These are phyloP conservation scores for Pezicula neosporulosa DNA, from an alignment of 2,329 filamentous ascomycete species.

Conservation along the genomic window DNA sequence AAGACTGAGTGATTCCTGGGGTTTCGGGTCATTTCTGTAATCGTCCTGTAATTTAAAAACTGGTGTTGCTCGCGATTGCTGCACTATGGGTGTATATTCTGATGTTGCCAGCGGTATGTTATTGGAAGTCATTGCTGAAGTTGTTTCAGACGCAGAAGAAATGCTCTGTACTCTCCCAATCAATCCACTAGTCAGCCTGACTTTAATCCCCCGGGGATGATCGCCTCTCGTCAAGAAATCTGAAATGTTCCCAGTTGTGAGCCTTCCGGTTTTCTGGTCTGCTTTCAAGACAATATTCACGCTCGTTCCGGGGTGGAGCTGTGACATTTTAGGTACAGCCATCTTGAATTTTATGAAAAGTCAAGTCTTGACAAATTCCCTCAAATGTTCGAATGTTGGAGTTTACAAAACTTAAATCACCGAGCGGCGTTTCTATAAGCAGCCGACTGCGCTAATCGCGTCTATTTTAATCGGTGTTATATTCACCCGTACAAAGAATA, in stretches of 20 bases:
- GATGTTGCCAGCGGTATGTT: too few species aligned
- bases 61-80: too few species aligned
- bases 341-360: background rate
- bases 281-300: conserved; percentile 28
- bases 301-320: conserved; percentile 18
- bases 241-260: conserved; percentile 23
- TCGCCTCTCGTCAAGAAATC: conserved; percentile 26
- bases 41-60: background rate
- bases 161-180: conserved; percentile 27
- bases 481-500: background rate
- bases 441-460: too few species aligned
- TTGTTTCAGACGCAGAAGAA: background rate
- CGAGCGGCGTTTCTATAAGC: too few species aligned
- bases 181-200: conserved; percentile 24
- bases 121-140: too few species aligned
- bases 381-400: too few species aligned
- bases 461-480: background rate
- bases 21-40: background rate
- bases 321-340: conserved; percentile 19
- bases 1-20: background rate
- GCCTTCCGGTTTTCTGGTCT: conserved; percentile 26
- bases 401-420: too few species aligned
- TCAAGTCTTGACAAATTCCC: background rate
- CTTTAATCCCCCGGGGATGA: conserved; percentile 29
- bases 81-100: too few species aligned